Percentiles rank a stretch among this genome's conserved stretches.
phyloP scores from a whole-genome alignment of 352 stramenopile species.

The Globisporangium iwayamae region DNA sequence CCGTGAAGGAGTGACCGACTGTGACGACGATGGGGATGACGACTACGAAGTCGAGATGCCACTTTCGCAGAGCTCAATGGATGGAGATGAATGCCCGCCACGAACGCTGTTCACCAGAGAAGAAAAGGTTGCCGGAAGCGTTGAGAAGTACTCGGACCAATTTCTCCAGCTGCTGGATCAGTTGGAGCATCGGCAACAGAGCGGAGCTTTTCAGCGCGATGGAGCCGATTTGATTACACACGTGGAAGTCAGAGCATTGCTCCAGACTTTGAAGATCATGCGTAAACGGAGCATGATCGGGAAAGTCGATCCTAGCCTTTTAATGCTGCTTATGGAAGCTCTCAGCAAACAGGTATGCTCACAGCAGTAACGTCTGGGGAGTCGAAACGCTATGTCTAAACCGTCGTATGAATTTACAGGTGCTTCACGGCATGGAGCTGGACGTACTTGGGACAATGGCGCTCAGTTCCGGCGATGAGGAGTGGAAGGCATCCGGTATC shows the following conservation, averaged over 20 bases:
- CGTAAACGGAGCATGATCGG: conserved; percentile 56
- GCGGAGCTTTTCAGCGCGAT: conserved; percentile 24
- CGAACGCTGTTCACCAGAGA: conserved; percentile 46
- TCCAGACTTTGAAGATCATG: conserved; percentile 68
- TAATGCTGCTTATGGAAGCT: conserved; percentile 47
- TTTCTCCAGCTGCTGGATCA: conserved; percentile 41
- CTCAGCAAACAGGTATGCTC: conserved; percentile 56
- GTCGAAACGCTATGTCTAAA: not conserved
- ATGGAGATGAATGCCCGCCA: conserved; percentile 27
- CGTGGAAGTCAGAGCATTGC: conserved; percentile 55
- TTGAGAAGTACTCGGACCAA: conserved; percentile 66
- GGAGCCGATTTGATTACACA: conserved; percentile 39
- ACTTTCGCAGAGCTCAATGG: conserved; percentile 17
- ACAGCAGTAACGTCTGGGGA: not conserved
- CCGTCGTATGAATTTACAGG: not conserved
- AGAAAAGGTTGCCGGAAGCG: conserved; percentile 44
- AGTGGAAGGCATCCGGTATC: conserved; percentile 32
- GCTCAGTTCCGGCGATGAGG: conserved; percentile 26
- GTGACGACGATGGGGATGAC: conserved; percentile 7
- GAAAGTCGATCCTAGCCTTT: conserved; percentile 47
- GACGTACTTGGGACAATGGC: conserved; percentile 31
- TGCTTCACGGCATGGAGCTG: conserved; percentile 24
- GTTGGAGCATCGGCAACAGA: conserved; percentile 31
- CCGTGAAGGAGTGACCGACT: conserved; percentile 7
- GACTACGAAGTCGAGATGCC: not conserved